Percentiles rank a stretch among this genome's conserved stretches.
Evolutionary conservation across 2,329 filamentous ascomycete species (phyloP).

Genomic region (Pezicula rhizophila): DNA sequence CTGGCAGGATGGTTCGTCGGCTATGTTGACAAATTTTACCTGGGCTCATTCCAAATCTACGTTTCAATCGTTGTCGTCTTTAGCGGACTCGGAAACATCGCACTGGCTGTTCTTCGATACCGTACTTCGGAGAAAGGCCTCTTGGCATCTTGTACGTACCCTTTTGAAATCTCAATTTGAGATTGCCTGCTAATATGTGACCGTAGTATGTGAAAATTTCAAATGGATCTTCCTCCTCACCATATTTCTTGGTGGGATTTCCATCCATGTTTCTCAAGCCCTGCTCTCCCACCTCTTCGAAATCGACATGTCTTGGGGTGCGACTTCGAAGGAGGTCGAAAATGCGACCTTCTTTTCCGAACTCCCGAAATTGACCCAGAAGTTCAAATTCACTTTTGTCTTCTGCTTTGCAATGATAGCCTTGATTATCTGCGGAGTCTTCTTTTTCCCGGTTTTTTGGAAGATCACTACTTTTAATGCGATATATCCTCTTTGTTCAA

Average conservation of each 20-base stretch:
- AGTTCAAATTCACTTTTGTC: conserved; percentile 49
- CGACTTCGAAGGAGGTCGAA: conserved; percentile 62
- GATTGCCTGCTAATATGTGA: neutral
- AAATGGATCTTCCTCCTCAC: conserved; percentile 67
- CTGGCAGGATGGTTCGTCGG: conserved; percentile 71
- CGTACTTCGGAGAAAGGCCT: conserved; percentile 59
- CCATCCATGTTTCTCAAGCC: conserved; percentile 72
- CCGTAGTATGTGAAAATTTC: conserved; percentile 50
- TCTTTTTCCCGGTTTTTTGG: conserved; percentile 18
- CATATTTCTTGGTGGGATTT: conserved; percentile 78
- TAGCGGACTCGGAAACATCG: conserved; percentile 66
- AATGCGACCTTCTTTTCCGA: conserved; percentile 51
- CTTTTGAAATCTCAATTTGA: neutral
- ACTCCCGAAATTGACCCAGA: conserved; percentile 46
- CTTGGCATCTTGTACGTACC: conserved; percentile 26
- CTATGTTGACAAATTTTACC: conserved; percentile 73
- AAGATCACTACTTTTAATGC: conserved; percentile 42
- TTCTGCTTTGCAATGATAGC: conserved; percentile 40
- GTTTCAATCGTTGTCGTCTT: conserved; percentile 76
- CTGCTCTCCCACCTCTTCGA: conserved; percentile 75
- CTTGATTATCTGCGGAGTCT: conserved; percentile 43
- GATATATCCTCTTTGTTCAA: conserved; percentile 49
- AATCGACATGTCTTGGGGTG: conserved; percentile 78
- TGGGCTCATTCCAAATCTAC: conserved; percentile 75
- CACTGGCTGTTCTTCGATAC: conserved; percentile 68